Evolutionary conservation across 202 grass and related monocot genomes (phyloP).

Genomic region (Setaria italica): DNA sequence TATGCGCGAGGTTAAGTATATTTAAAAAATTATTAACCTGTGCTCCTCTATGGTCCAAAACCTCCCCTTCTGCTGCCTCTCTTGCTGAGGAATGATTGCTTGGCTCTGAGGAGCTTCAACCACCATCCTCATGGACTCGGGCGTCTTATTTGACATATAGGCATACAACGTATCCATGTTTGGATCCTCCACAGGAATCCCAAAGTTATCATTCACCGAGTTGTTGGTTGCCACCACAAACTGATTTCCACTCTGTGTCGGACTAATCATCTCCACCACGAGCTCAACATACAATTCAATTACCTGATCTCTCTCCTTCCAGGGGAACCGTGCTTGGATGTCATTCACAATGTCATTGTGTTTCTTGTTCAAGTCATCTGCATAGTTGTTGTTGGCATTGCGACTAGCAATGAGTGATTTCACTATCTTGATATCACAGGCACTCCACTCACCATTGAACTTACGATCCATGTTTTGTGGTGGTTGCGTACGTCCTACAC

Average conservation of each 20-base stretch:
- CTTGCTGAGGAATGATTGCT: neutral
- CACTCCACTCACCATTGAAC: slow-evolving; percentile 25
- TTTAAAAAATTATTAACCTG: neutral
- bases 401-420: slow-evolving; percentile 15
- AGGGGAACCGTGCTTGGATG: slow-evolving; percentile 21
- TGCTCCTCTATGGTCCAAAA: neutral
- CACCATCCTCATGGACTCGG: neutral
- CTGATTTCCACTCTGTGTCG: neutral
- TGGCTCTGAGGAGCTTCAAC: neutral
- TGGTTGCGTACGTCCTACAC: neutral
- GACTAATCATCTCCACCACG: neutral
- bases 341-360: neutral
- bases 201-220: neutral
- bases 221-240: neutral
- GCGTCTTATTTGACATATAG: too few species aligned
- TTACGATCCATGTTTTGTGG: neutral
- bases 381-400: neutral
- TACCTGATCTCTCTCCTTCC: slow-evolving; percentile 25
- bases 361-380: neutral
- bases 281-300: slow-evolving; percentile 31
- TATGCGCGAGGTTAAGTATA: neutral
- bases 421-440: slow-evolving; percentile 14
- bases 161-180: neutral
- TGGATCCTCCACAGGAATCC: neutral
- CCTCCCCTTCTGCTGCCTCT: neutral